Base-by-base conservation (phyloP, 192 early-diverging fungal genomes). In the Cetraspora pellucida region DNA sequence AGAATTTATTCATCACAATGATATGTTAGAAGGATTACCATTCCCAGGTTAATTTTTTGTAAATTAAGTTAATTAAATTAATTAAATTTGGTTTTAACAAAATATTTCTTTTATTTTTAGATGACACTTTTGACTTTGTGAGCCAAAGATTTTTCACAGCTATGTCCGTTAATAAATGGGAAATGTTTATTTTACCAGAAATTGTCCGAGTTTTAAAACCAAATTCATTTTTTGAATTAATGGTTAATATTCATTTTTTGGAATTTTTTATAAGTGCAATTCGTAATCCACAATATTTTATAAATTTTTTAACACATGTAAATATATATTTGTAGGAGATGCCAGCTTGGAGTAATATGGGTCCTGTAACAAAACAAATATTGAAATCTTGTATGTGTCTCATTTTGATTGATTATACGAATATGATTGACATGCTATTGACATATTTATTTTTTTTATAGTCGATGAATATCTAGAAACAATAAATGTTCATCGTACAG, bases 111-210 rank as follows among this genome's bases (percentile, higher is more conserved):
- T 54, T 54, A 19, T n/a, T 19, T 19, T 13, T 54, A 54, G 63
- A 65, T 23, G 43, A 65, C n/a, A 65, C 63, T 10, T 65, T 65
- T 44, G 63, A 65, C 43, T 65, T 65, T 9, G 63, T 65, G 10
- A 28, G 43, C n/a, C 63, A 65, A 65, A 31, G 63, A 65, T 65
- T 65, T 44, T 65, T 65, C 37, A 65, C 63, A 16, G 19, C 31
- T 7, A n/a, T 44, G 10, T 37, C 17, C n/a, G 30, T 19, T 9
- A 19, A 10, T 65, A n/a, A 65, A 21, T 65, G 63, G 63, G 10
- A 21, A 65, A 17, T 37, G 9, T 65, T 44, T 45, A 65, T 65
- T 43, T 45, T 65, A 21, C 63, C 37, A 3, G 63, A 65, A 6
- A 65, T 65, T 6, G 2, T 65, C 9, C 28, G 63, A 43, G 37